These are phyloP conservation scores for Clarireedia hainanense DNA, from an alignment of 2,329 filamentous ascomycete genomes.

Conservation along the genomic window DNA sequence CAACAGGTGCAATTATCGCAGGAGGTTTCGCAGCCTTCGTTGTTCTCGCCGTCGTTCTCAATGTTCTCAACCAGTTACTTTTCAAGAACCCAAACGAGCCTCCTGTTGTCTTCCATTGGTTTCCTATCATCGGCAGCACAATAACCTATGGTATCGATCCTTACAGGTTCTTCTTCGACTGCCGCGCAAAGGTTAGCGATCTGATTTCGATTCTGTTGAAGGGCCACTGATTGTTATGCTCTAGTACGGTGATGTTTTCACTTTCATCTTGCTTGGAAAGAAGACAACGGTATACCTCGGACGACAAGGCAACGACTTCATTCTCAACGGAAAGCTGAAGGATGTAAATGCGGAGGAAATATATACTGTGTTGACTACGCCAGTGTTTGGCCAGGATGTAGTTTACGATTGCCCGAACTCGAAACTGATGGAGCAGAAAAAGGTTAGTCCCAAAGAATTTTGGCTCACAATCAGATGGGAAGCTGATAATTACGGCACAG, in stretches of 20 bases:
- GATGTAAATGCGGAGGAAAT: slow-evolving; percentile 89
- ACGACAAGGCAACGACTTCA: slow-evolving; percentile 79
- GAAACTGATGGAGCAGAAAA: slow-evolving; percentile 95
- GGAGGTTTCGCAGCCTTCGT: slow-evolving; percentile 33
- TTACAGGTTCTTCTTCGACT: slow-evolving; percentile 71
- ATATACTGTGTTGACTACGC: slow-evolving; percentile 67
- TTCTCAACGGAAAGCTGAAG: slow-evolving; percentile 82
- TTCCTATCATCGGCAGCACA: slow-evolving; percentile 82
- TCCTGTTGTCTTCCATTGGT: slow-evolving; percentile 72
- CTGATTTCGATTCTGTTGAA: slow-evolving; percentile 29
- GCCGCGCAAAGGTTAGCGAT: slow-evolving; percentile 60
- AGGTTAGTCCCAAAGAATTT: slow-evolving; percentile 43
- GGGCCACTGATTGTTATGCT: slow-evolving; percentile 5
- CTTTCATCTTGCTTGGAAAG: slow-evolving; percentile 79
- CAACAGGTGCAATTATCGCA: slow-evolving; percentile 21
- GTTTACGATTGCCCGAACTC: slow-evolving; percentile 87
- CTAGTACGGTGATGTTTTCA: slow-evolving; percentile 83
- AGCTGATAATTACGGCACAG: slow-evolving; percentile 30
- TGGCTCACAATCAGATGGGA: slow-evolving; percentile 11
- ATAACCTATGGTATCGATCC: slow-evolving; percentile 93
- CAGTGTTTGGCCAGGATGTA: slow-evolving; percentile 74
- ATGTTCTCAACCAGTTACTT: slow-evolving; percentile 72
- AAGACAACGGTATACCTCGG: slow-evolving; percentile 83
- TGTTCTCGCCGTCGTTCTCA: slow-evolving; percentile 57
- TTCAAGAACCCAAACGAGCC: slow-evolving; percentile 77